Evolutionary conservation across 2,329 filamentous ascomycete genomes (phyloP).

Genomic region (Phoma herbarum): DNA sequence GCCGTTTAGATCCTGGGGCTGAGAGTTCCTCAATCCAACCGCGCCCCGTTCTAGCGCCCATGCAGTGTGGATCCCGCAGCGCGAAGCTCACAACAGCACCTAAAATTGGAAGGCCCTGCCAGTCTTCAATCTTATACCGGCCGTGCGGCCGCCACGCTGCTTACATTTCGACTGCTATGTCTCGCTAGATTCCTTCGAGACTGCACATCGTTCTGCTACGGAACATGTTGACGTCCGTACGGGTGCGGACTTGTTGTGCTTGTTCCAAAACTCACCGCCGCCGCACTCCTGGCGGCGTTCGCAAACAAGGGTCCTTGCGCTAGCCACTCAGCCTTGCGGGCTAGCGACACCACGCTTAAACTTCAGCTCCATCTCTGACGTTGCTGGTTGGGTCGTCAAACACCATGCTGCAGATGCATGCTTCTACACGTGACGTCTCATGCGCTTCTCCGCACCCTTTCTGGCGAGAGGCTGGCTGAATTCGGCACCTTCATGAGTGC

Average conservation of each 20-base stretch:
- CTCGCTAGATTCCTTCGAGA: background rate
- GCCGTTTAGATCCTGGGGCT: constrained; percentile 19
- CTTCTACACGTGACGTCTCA: background rate
- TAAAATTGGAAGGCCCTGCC: constrained; percentile 17
- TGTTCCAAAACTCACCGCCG: constrained; percentile 19
- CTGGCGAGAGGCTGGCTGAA: constrained; percentile 7
- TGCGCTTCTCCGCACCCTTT: constrained; percentile 7
- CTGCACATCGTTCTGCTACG: constrained; percentile 3
- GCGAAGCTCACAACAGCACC: constrained; percentile 8
- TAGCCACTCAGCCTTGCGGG: constrained; percentile 16
- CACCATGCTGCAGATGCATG: constrained; percentile 12
- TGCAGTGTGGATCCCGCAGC: constrained; percentile 9
- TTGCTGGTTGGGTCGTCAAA: constrained; percentile 17
- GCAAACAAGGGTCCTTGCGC: constrained; percentile 14
- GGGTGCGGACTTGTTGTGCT: constrained; percentile 11
- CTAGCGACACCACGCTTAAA: constrained; percentile 6
- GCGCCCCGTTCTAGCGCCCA: constrained; percentile 11
- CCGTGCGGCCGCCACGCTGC: constrained; percentile 6
- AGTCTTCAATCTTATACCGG: background rate
- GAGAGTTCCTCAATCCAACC: constrained; percentile 15
- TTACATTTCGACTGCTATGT: background rate
- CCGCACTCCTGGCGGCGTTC: constrained; percentile 10
- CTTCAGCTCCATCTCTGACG: constrained; percentile 18
- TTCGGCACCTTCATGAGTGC: background rate
- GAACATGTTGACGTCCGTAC: constrained; percentile 5